A percentile compares a stretch with the other conserved stretches of the same genome.
These are phyloP conservation scores for Oryza glumipatula DNA, from an alignment of 176 grass and related monocot species.

Conservation along the genomic window DNA sequence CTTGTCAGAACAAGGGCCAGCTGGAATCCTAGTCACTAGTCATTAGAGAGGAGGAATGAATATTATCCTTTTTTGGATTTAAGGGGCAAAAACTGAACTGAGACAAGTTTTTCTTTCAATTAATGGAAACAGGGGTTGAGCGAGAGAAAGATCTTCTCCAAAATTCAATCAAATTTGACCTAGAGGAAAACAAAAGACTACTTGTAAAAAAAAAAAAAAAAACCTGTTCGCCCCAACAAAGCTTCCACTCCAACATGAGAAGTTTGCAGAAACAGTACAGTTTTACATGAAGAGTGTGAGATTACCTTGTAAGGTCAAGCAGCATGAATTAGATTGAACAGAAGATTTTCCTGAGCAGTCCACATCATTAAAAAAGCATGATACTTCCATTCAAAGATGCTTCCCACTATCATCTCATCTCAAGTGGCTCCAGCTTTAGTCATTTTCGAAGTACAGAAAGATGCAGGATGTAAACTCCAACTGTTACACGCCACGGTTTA, in stretches of 20 bases:
- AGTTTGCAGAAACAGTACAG: background rate
- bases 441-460: conserved; percentile 27
- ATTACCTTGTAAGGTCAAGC: background rate
- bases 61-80: background rate
- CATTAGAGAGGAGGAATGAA: background rate
- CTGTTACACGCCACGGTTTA: conserved; percentile 10
- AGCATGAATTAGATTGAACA: background rate
- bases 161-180: background rate
- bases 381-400: conserved; percentile 1
- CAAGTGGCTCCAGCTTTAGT: conserved; percentile 27
- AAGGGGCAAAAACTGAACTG: background rate
- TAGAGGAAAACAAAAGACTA: background rate
- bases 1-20: background rate
- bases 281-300: background rate
- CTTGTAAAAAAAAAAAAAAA: background rate
- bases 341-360: conserved; percentile 1
- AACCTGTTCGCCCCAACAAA: background rate
- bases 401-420: background rate
- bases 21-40: background rate
- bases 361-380: background rate
- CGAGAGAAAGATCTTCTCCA: background rate
- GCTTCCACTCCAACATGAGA: background rate
- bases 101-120: background rate
- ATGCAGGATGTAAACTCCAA: conserved; percentile 14
- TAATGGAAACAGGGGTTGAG: background rate